A percentile compares a stretch with the other conserved stretches of the same genome.
These are phyloP conservation scores for Phytomonas sp. DNA, from an alignment of 208 protist genomes.

Conservation along the genomic window DNA sequence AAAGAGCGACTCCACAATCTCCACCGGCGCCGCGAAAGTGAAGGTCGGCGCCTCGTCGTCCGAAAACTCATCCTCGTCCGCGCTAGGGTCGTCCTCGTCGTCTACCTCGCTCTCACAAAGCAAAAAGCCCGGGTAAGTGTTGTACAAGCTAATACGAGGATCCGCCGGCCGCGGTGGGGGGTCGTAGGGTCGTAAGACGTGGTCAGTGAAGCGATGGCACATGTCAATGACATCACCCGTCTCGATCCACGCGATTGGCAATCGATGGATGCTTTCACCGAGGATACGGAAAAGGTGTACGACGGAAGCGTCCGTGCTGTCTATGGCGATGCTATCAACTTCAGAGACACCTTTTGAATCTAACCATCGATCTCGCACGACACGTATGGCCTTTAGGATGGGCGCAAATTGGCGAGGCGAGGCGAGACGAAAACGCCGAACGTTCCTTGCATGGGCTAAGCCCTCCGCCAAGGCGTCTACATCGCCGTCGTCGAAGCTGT, in stretches of 20 bases:
- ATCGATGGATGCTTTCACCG: constrained; percentile 70
- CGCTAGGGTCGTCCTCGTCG: constrained; percentile 76
- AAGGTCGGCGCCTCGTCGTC: constrained; percentile 86
- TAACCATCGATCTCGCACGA: constrained; percentile 76
- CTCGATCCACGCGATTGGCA: constrained; percentile 89
- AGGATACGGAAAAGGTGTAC: constrained; percentile 69
- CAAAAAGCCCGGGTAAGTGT: constrained; percentile 85
- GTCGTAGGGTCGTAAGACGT: constrained; percentile 57
- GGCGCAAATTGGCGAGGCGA: constrained; percentile 69
- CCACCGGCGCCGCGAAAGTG: constrained; percentile 82
- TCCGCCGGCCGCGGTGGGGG: constrained; percentile 83
- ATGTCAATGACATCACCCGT: constrained; percentile 89
- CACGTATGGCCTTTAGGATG: constrained; percentile 74
- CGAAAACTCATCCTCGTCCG: constrained; percentile 81
- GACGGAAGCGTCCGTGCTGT: constrained; percentile 44
- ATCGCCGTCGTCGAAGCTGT: constrained; percentile 68
- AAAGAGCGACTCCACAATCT: constrained; percentile 75
- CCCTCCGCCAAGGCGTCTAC: constrained; percentile 67
- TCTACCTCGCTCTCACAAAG: constrained; percentile 85
- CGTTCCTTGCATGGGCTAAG: constrained; percentile 34
- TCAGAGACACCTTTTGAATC: constrained; percentile 50
- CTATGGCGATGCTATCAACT: constrained; percentile 44
- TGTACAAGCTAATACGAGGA: constrained; percentile 76
- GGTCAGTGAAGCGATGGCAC: constrained; percentile 67
- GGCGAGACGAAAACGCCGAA: constrained; percentile 70